These are phyloP conservation scores for Fomitopsis pulvina DNA, from an alignment of 768 basidiomycete genomes.

Conservation along the genomic window DNA sequence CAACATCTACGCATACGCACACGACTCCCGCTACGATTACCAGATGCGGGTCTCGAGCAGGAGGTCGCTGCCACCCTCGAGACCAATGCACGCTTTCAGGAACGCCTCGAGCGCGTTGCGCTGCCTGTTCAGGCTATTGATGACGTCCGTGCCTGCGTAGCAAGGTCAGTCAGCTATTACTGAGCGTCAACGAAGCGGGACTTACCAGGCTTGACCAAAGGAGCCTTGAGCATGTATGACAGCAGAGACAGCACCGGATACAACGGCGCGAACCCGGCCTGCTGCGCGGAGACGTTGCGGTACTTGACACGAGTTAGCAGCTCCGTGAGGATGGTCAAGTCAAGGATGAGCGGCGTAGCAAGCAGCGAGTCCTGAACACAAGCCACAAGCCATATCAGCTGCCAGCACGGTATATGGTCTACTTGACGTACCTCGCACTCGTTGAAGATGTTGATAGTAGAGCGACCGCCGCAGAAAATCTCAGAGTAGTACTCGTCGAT, in stretches of 20 bases:
- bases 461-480: conserved; percentile 93
- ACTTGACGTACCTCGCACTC: conserved; percentile 73
- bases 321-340: conserved; percentile 89
- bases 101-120: conserved; percentile 90
- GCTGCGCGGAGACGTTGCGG: conserved; percentile 44
- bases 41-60: conserved; percentile 84
- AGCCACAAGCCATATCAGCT: conserved; percentile 9
- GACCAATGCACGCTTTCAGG: conserved; percentile 89
- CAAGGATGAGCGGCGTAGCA: conserved; percentile 93
- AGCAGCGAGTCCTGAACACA: conserved; percentile 87
- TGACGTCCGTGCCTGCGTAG: conserved; percentile 70
- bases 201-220: conserved; percentile 87
- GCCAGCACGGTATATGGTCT: not conserved
- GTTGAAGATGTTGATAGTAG: conserved; percentile 96
- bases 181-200: not conserved
- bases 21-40: too few relatives aligned
- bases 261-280: conserved; percentile 69
- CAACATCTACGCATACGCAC: too few relatives aligned
- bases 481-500: conserved; percentile 99
- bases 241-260: conserved; percentile 91
- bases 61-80: conserved; percentile 79
- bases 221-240: conserved; percentile 97
- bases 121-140: conserved; percentile 94
- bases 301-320: conserved; percentile 90
- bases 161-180: not conserved